Conservation (phyloP, 2,329 filamentous ascomycete genomes). For the Pseudohalonectria lignicola region DNA sequence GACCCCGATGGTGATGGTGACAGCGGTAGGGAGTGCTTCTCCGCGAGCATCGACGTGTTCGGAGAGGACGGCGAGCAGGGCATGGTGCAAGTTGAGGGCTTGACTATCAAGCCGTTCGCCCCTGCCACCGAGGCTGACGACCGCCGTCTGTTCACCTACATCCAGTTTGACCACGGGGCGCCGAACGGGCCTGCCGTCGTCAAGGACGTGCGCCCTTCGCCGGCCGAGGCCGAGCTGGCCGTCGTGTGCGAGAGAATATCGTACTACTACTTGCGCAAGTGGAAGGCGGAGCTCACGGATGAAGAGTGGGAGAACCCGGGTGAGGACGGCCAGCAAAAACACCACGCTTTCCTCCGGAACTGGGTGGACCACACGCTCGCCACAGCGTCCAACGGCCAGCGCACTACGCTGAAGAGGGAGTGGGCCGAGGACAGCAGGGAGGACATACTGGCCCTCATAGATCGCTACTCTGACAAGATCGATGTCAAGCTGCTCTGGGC, state of each 20-base stretch:
- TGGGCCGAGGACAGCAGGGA: too few relatives aligned
- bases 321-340: too few relatives aligned
- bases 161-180: not conserved
- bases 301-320: too few relatives aligned
- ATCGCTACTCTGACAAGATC: not conserved
- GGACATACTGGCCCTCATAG: not conserved
- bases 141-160: not conserved
- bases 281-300: not conserved
- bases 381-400: too few relatives aligned
- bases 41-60: not conserved
- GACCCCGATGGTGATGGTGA: too few relatives aligned
- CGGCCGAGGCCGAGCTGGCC: not conserved
- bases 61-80: too few relatives aligned
- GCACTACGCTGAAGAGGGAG: too few relatives aligned
- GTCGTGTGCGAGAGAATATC: not conserved
- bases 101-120: not conserved
- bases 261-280: not conserved
- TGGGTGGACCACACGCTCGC: too few relatives aligned
- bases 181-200: not conserved
- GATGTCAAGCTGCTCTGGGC: slow-evolving; percentile 8
- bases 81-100: not conserved
- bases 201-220: not conserved
- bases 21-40: too few relatives aligned
- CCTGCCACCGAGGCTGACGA: not conserved
- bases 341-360: too few relatives aligned